Base-by-base conservation (phyloP, 2,329 filamentous ascomycete species). In the Rhynchosporium graminicola region DNA sequence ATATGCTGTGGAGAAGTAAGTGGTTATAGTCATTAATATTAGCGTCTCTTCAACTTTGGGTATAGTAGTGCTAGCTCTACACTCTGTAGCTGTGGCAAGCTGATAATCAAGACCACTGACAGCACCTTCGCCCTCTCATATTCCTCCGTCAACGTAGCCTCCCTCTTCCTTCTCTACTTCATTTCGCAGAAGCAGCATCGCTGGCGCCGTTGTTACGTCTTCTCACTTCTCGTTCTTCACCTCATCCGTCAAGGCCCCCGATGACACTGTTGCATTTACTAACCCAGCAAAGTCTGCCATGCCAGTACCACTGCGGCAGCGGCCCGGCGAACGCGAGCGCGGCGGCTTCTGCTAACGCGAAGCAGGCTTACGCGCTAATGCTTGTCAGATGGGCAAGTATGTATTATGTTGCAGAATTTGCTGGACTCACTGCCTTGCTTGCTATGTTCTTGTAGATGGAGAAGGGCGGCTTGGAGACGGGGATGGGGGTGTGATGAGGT, bases 331-430 rank as follows among this genome's bases (percentile, higher is more conserved):
- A 47, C n/a, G 2, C 45, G 33, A 48, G 15, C 38, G 45, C 47
- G 7, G 55, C 55, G 38, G 31, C 48, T 15, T 65, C 63, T 45
- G 48, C 48, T 10, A 66, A 65, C 40, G 40, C 57, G 8, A 65
- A 65, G 57, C 60, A 45, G 31, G 40, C 63, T 42, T 60, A 56
- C 29, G 61, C 13, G 63, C 62, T 31, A 51, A 58, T 13, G 58
- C 60, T 4, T 20, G 51, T n/a, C 59, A 65, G 47, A 59, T 63
- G 43, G 59, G 50, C 15, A 60, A 59, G 29, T 65, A 65, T 52
- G 51, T 62, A 59, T 26, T 65, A 65, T 52, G 51, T 62, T 40
- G 60, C 52, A 43, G 64, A 51, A 15, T 55, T 69, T 52, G 64
- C 61, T 15, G 47, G 52, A 4, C 50, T 66, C 12, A 59, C 61